phyloP scores from a whole-genome alignment of 2,329 filamentous ascomycete species.

The Hymenoscyphus albidus region DNA sequence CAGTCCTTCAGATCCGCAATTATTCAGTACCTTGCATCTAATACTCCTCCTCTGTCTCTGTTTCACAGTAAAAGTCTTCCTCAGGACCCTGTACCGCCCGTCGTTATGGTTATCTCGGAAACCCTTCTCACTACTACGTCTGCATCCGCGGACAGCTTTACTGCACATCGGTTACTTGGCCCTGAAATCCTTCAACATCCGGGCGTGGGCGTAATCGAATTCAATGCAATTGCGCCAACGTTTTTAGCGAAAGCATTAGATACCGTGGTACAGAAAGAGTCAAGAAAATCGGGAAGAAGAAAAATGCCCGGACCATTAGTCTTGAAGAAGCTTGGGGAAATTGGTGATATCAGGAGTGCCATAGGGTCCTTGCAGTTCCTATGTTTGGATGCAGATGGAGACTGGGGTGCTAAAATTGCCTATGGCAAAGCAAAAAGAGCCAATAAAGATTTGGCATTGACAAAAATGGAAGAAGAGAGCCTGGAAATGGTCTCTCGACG shows the following conservation, averaged over 20 bases:
- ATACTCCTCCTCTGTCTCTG: conserved; percentile 53
- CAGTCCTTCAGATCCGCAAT: conserved; percentile 72
- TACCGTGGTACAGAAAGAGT: conserved; percentile 78
- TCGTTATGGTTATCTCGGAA: conserved; percentile 90
- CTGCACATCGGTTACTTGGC: conserved; percentile 83
- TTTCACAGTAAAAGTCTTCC: conserved; percentile 35
- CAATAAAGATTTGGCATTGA: conserved; percentile 58
- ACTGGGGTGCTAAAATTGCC: conserved; percentile 71
- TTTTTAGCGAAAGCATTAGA: conserved; percentile 82
- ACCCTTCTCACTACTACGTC: conserved; percentile 82
- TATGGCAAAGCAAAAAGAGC: conserved; percentile 63
- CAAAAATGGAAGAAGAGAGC: conserved; percentile 73
- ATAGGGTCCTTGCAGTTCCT: conserved; percentile 89
- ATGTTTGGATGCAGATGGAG: conserved; percentile 70
- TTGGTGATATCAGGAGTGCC: conserved; percentile 91
- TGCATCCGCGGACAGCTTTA: conserved; percentile 84
- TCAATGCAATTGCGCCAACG: conserved; percentile 87
- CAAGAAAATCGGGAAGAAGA: conserved; percentile 68
- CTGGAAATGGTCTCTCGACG: conserved; percentile 78
- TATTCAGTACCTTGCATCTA: conserved; percentile 67
- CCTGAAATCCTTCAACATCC: conserved; percentile 81
- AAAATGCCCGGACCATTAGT: conserved; percentile 75
- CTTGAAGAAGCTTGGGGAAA: conserved; percentile 74
- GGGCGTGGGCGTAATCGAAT: conserved; percentile 76
- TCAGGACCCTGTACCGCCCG: conserved; percentile 56